Evolutionary conservation across 805 yeast genomes (phyloP).

Genomic region (Monosporozyma unispora): DNA sequence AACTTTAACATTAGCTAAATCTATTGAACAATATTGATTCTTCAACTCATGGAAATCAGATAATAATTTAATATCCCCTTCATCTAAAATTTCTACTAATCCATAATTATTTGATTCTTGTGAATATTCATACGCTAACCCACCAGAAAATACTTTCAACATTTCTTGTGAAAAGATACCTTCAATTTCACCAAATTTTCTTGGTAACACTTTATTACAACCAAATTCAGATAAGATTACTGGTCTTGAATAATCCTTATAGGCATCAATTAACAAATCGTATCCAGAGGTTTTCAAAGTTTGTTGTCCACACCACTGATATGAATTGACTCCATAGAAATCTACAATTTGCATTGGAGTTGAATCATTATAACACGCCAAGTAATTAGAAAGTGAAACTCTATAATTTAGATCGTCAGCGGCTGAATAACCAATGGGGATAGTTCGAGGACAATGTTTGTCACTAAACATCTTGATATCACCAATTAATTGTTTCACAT

Average conservation of each 20-base stretch:
- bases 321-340: constrained; percentile 89
- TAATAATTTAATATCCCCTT: constrained; percentile 33
- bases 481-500: constrained; percentile 66
- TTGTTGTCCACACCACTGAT: constrained; percentile 94
- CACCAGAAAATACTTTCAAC: constrained; percentile 77
- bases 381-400: constrained; percentile 64
- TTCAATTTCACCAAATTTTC: constrained; percentile 67
- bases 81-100: constrained; percentile 43
- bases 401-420: constrained; percentile 84
- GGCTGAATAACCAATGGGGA: constrained; percentile 94
- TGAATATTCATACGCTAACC: constrained; percentile 70
- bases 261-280: constrained; percentile 59
- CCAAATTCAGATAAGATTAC: constrained; percentile 89
- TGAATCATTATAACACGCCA: constrained; percentile 58
- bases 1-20: neutral
- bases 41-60: constrained; percentile 44
- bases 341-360: constrained; percentile 47
- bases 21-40: constrained; percentile 31
- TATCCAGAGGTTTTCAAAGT: constrained; percentile 75
- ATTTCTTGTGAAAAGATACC: constrained; percentile 62
- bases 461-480: constrained; percentile 71
- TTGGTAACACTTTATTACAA: constrained; percentile 73
- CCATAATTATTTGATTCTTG: constrained; percentile 79
- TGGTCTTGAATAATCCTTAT: constrained; percentile 60
- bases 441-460: constrained; percentile 46